Percentiles rank a stretch among this genome's conserved stretches.
phyloP scores from a whole-genome alignment of 139 green algal species.

The Chlorella sp. region DNA sequence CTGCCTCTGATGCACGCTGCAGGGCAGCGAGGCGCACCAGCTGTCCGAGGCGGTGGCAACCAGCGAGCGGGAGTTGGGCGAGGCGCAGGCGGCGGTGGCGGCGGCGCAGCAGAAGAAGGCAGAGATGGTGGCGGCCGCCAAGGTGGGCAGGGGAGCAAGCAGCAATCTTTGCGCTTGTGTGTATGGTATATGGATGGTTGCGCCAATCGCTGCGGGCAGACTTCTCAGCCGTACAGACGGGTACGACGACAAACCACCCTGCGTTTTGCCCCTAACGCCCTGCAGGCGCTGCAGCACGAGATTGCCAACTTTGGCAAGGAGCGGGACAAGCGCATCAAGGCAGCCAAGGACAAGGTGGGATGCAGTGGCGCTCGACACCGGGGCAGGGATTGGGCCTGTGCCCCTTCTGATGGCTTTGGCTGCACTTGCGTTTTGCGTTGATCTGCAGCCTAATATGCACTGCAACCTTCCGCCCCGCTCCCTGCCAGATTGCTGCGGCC shows the following conservation, averaged over 20 bases:
- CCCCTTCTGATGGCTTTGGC: too few species aligned
- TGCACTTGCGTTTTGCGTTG: too few species aligned
- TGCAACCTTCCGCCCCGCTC: too few species aligned
- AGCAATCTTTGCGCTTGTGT: not conserved
- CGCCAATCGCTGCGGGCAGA: not conserved
- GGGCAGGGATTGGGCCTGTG: too few species aligned
- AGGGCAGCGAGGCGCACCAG: constrained; percentile 73
- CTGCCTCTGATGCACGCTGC: too few species aligned
- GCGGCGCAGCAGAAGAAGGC: constrained; percentile 63
- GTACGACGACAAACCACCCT: constrained; percentile 23
- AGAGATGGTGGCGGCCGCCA: constrained; percentile 69
- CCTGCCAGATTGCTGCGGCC: constrained; percentile 63
- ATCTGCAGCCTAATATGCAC: too few species aligned
- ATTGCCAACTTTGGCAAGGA: constrained; percentile 86
- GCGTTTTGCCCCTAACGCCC: too few species aligned
- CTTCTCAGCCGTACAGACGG: not conserved
- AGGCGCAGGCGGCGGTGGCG: constrained; percentile 50
- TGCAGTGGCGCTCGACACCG: too few species aligned
- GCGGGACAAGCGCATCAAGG: constrained; percentile 70
- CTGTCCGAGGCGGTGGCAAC: constrained; percentile 62
- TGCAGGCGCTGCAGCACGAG: constrained; percentile 75
- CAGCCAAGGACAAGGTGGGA: constrained; percentile 61
- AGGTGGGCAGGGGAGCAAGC: constrained; percentile 49
- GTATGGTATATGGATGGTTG: not conserved
- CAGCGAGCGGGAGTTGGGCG: constrained; percentile 63